Conservation (phyloP, 2,329 filamentous ascomycete species). For the Penicillium olsonii region DNA sequence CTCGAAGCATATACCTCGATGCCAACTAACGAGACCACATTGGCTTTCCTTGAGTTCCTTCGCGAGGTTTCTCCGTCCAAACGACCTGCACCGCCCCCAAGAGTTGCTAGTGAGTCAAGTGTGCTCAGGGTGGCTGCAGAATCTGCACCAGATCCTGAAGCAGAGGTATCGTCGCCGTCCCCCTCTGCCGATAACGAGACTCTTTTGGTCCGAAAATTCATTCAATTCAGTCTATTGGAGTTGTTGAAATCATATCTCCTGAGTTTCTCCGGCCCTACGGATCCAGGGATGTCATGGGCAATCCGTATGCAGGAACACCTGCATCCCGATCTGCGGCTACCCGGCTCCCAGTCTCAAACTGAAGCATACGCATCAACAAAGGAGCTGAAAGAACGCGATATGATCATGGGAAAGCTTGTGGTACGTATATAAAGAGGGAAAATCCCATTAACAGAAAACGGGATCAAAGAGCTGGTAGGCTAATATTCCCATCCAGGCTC, state of each 20-base stretch:
- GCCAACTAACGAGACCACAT: conserved; percentile 57
- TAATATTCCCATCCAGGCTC: conserved; percentile 35
- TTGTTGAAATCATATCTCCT: conserved; percentile 62
- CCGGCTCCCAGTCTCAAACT: conserved; percentile 52
- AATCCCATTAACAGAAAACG: background rate
- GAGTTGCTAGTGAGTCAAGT: conserved; percentile 54
- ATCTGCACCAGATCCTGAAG: conserved; percentile 61
- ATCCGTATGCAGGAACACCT: conserved; percentile 59
- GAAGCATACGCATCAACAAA: conserved; percentile 54
- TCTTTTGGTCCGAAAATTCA: conserved; percentile 54
- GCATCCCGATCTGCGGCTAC: conserved; percentile 54
- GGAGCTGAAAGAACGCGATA: conserved; percentile 53
- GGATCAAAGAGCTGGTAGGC: background rate
- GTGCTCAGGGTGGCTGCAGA: conserved; percentile 33
- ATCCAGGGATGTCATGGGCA: conserved; percentile 47
- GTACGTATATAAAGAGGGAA: conserved; percentile 31
- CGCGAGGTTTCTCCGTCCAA: conserved; percentile 60
- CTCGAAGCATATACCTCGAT: conserved; percentile 61
- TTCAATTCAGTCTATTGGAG: conserved; percentile 65
- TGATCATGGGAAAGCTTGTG: conserved; percentile 59
- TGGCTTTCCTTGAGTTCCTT: conserved; percentile 59
- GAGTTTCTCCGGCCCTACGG: conserved; percentile 35
- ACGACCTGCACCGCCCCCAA: conserved; percentile 60
- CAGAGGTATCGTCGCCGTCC: conserved; percentile 44
- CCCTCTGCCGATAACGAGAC: conserved; percentile 49